phyloP scores from a whole-genome alignment of 1,139 yeast species.

The Candida gigantensis region DNA sequence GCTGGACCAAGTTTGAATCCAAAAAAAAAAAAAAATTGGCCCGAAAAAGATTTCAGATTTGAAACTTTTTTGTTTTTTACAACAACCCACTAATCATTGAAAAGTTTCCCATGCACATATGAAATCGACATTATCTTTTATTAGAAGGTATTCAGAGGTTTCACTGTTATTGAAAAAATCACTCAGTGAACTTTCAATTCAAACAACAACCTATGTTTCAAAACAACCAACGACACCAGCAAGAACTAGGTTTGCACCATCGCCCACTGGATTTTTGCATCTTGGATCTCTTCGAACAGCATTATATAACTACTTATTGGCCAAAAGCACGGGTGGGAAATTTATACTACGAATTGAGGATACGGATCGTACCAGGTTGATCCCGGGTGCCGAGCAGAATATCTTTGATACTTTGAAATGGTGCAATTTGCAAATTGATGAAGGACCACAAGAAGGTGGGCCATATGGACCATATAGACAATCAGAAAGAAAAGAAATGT shows the following conservation, averaged over 20 bases:
- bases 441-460: constrained; percentile 76
- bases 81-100: too few species aligned
- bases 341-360: constrained; percentile 86
- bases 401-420: constrained; percentile 74
- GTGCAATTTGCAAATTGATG: constrained; percentile 79
- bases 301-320: constrained; percentile 79
- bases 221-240: constrained; percentile 59
- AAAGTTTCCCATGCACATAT: neutral
- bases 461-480: constrained; percentile 78
- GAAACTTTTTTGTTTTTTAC: neutral
- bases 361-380: constrained; percentile 80
- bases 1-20: too few species aligned
- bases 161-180: neutral
- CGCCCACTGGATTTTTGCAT: constrained; percentile 94
- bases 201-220: neutral
- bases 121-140: neutral
- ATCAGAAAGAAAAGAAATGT: constrained; percentile 72
- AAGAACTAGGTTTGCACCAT: constrained; percentile 93
- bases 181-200: constrained; percentile 1
- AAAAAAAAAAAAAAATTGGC: too few species aligned
- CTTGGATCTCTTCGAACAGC: constrained; percentile 94
- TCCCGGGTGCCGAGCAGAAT: constrained; percentile 78
- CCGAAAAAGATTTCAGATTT: too few species aligned
- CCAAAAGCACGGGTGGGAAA: constrained; percentile 76
- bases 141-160: constrained; percentile 1